Percentiles rank a stretch among this genome's conserved stretches.
Conservation (phyloP, 139 green algal species). For the Asterochloris erici region DNA sequence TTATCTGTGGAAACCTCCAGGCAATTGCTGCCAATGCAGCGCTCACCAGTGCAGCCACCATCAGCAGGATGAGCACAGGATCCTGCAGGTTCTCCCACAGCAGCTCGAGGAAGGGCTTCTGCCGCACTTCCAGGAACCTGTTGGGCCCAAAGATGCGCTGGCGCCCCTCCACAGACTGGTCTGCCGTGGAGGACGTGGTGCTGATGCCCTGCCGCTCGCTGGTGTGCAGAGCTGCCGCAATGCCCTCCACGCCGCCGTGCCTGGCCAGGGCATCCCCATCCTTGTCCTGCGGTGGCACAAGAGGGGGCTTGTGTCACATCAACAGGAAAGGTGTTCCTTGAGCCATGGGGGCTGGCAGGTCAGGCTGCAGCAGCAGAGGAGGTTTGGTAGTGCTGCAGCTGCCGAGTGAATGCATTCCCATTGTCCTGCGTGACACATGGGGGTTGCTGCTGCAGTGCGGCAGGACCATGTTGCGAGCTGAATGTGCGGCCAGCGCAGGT, state of each 20-base stretch:
- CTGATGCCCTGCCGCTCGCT: slow-evolving; percentile 46
- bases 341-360: no score
- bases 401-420: no score
- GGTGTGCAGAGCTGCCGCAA: slow-evolving; percentile 48
- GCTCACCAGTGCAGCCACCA: slow-evolving; percentile 46
- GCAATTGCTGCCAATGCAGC: no score
- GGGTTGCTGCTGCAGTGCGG: no score
- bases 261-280: slow-evolving; percentile 35
- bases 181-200: neutral
- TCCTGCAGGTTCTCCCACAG: slow-evolving; percentile 74
- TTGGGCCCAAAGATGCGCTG: slow-evolving; percentile 64
- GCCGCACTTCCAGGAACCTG: slow-evolving; percentile 33
- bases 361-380: no score
- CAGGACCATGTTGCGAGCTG: no score
- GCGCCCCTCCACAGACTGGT: slow-evolving; percentile 24
- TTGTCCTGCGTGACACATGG: no score
- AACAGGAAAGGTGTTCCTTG: no score
- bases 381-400: no score
- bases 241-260: slow-evolving; percentile 50
- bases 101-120: slow-evolving; percentile 66
- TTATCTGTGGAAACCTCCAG: neutral
- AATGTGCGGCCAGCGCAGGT: no score
- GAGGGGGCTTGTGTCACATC: no score
- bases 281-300: slow-evolving; percentile 60
- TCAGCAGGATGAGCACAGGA: slow-evolving; percentile 91